phyloP scores from a whole-genome alignment of 1,139 yeast species.

The Yamadazyma dushanensis region DNA sequence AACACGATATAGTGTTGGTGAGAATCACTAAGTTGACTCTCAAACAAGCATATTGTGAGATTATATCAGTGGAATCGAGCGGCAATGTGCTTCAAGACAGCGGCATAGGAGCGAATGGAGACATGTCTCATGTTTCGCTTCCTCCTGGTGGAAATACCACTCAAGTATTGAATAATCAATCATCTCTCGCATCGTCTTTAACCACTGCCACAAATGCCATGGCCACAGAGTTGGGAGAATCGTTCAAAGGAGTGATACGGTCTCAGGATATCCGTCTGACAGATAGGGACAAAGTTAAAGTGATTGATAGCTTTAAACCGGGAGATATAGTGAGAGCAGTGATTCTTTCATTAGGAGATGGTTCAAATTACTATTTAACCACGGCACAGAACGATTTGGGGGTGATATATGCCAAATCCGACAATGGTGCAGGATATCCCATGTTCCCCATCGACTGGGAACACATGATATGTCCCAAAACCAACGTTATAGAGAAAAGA shows the following conservation, averaged over 20 bases:
- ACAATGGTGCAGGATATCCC: conserved; percentile 69
- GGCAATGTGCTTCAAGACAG: conserved; percentile 61
- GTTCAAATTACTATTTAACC: conserved; percentile 81
- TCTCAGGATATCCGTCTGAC: conserved; percentile 88
- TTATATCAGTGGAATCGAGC: conserved; percentile 71
- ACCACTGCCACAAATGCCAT: conserved; percentile 34
- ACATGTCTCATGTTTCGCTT: conserved; percentile 37
- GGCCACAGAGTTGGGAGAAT: conserved; percentile 79
- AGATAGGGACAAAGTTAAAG: conserved; percentile 83
- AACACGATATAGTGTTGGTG: conserved; percentile 80
- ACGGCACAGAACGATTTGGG: conserved; percentile 94
- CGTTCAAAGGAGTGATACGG: conserved; percentile 85
- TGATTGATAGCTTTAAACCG: conserved; percentile 78
- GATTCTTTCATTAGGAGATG: conserved; percentile 88
- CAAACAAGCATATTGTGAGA: conserved; percentile 80
- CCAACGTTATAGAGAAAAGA: conserved; percentile 75
- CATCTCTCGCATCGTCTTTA: conserved; percentile 48
- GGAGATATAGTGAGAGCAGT: conserved; percentile 88
- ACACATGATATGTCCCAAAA: conserved; percentile 76
- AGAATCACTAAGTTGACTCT: conserved; percentile 65
- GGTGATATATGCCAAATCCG: conserved; percentile 80
- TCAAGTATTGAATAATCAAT: conserved; percentile 38
- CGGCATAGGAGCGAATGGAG: conserved; percentile 68
- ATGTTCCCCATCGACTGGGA: conserved; percentile 97
- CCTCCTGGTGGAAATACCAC: conserved; percentile 63